Base-by-base conservation (phyloP, 1,139 yeast genomes). In the Wickerhamomyces sp. region DNA sequence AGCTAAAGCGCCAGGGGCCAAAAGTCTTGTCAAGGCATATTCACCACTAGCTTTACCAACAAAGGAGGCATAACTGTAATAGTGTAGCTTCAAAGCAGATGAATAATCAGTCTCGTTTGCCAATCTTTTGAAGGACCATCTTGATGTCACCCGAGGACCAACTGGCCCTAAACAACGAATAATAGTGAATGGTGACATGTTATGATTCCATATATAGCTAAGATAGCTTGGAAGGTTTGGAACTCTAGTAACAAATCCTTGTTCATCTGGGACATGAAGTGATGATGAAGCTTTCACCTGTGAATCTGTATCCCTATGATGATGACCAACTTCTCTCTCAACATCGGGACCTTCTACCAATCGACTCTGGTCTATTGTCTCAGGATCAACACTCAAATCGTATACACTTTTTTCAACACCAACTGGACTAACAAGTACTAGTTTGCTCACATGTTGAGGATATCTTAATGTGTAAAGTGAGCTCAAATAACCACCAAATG, bases 401-500 rank as follows among this genome's bases (percentile, higher is more conserved):
- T 69, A 78, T 3, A 78, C 74, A 42, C 79, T 78, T 38, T 85
- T 67, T 46, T 86, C 95, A 18, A 91, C 85, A 0, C 96, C 97
- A 1, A 93, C 94, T 0, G 98, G 98, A 10, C 95, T 84, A 5
- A 87, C 77, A 26, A 91, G 66, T 25, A 89, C 72, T 41, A 91
- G 64, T 44, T 77, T 75, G 10, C 74, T 64, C 12, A 91, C 72
- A 6, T 73, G 68, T 1, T 75, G 63, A 0, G 95, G 93, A 55
- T 86, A 83, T 47, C 80, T 81, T 49, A 81, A 47, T 9, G 94
- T 81, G 56, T 91, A 91, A 7, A 86, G 76, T 36, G 84, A 70
- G 25, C 91, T 80, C 38, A 91, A 61, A 51, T 91, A 91, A 0
- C 96, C 98, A 16, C 99, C 99, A 47, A 88, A 75, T 0, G 97